These are phyloP conservation scores for Darksidea phi DNA, from an alignment of 495 filamentous ascomycete species.

Conservation along the genomic window DNA sequence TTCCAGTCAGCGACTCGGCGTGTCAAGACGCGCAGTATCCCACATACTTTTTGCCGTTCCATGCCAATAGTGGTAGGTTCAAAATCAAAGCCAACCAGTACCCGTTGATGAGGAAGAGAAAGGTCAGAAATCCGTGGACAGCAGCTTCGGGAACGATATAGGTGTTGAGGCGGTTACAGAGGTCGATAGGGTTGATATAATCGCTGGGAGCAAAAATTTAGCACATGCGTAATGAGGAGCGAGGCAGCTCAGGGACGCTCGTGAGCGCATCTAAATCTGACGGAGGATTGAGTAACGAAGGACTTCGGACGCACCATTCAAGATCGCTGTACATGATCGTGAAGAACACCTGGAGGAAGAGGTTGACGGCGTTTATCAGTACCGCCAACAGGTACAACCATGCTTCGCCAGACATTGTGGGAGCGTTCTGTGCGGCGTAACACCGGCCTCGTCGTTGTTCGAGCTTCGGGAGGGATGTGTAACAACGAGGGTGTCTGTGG, in stretches of 20 bases:
- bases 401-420: conserved; percentile 96
- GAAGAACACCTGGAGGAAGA: conserved; percentile 99
- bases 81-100: conserved; percentile 94
- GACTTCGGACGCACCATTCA: conserved; percentile 73
- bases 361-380: conserved; percentile 99
- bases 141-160: conserved; percentile 99
- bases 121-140: conserved; percentile 91
- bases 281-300: neutral
- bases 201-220: conserved; percentile 62
- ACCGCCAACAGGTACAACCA: conserved; percentile 99
- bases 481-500: neutral
- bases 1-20: conserved; percentile 38
- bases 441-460: conserved; percentile 2
- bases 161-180: conserved; percentile 99
- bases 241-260: neutral
- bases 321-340: conserved; percentile 99
- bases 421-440: conserved; percentile 26
- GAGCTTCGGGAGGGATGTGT: neutral
- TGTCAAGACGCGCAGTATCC: neutral
- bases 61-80: conserved; percentile 88
- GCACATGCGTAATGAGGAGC: neutral
- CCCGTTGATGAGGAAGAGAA: conserved; percentile 94
- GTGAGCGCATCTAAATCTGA: neutral
- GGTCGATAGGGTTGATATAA: conserved; percentile 99
- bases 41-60: conserved; percentile 94